phyloP scores from a whole-genome alignment of 257 asterid species.

The Galeopsis tetrahit region DNA sequence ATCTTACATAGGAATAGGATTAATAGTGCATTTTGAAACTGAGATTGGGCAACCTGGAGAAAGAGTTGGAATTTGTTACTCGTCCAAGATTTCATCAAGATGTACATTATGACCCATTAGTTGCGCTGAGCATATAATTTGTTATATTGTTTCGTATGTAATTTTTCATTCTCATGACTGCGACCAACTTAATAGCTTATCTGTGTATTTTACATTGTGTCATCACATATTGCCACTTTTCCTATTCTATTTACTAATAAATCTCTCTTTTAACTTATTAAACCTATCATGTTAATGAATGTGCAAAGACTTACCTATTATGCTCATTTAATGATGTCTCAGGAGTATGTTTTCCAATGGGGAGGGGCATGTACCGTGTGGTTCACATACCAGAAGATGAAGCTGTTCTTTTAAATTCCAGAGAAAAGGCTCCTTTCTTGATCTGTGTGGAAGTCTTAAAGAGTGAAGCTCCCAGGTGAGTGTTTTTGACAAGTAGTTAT shows the following conservation, averaged over 20 bases:
- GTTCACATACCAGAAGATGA: slow-evolving; percentile 98
- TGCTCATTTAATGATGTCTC: slow-evolving; percentile 38
- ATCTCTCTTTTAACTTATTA: neutral
- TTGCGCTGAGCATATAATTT: slow-evolving; percentile 10
- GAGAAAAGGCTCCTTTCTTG: slow-evolving; percentile 99
- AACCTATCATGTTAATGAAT: slow-evolving; percentile 19
- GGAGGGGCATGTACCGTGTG: slow-evolving; percentile 95
- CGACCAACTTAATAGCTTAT: slow-evolving; percentile 8
- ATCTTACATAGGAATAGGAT: slow-evolving; percentile 22
- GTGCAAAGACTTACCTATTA: slow-evolving; percentile 20
- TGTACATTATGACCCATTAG: slow-evolving; percentile 11
- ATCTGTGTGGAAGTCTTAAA: slow-evolving; percentile 94
- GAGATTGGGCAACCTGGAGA: slow-evolving; percentile 24
- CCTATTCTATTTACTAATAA: slow-evolving; percentile 13
- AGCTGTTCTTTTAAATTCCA: slow-evolving; percentile 96
- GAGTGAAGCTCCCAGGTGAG: slow-evolving; percentile 84
- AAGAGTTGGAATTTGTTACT: slow-evolving; percentile 24
- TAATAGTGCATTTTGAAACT: slow-evolving; percentile 18
- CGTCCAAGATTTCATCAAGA: slow-evolving; percentile 13
- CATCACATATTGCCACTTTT: slow-evolving; percentile 20
- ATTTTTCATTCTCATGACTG: slow-evolving; percentile 22
- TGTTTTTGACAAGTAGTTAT: slow-evolving; percentile 18
- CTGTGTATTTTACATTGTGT: neutral
- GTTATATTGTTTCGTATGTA: slow-evolving; percentile 19
- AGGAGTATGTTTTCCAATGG: slow-evolving; percentile 97